phyloP scores from a whole-genome alignment of 169 alveolate genomes.

The Perkinsus chesapeaki region DNA sequence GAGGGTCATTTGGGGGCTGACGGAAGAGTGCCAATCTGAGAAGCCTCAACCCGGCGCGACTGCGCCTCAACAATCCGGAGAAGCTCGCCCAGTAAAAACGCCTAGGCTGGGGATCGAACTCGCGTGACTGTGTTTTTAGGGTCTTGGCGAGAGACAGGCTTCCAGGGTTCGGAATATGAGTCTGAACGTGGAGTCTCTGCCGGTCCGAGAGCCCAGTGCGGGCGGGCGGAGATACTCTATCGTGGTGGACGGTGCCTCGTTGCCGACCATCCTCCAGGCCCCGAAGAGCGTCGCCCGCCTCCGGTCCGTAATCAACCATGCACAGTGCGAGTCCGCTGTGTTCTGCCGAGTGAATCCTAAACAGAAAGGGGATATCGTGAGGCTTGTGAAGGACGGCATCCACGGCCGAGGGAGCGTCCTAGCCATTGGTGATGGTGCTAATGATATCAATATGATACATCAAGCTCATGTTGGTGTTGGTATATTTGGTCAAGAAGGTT shows the following conservation, averaged over 20 bases:
- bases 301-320: not conserved
- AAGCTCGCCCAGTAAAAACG: not conserved
- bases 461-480: constrained; percentile 96
- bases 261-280: not conserved
- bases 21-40: not conserved
- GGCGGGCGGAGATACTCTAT: not conserved
- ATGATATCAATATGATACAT: constrained; percentile 95
- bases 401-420: constrained; percentile 46
- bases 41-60: not conserved
- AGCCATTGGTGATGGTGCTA: constrained; percentile 98
- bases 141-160: too few species aligned
- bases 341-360: constrained; percentile 87
- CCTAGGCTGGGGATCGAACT: not conserved
- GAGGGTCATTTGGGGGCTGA: not conserved
- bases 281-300: not conserved
- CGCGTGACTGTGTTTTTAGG: too few species aligned
- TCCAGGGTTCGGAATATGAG: not conserved
- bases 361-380: constrained; percentile 75
- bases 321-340: constrained; percentile 21
- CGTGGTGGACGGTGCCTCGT: not conserved
- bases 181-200: not conserved
- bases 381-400: constrained; percentile 49
- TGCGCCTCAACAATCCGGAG: too few species aligned
- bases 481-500: constrained; percentile 86
- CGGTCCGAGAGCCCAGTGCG: not conserved